Conservation (phyloP, 75 land plant genomes). For the Chamaecyparis obtusa region DNA sequence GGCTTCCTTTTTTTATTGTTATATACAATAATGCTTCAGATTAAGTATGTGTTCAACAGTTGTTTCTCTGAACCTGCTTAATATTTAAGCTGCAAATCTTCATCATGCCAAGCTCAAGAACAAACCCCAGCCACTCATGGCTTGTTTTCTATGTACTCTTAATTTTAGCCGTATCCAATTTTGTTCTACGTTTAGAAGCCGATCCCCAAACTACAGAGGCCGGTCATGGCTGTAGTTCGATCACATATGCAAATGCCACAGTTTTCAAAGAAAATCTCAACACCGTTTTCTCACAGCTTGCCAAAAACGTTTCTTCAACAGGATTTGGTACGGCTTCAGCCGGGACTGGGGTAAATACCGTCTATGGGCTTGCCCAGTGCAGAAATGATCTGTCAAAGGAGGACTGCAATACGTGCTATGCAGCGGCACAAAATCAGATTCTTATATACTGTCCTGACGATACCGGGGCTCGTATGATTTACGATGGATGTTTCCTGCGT, state of each 20-base stretch:
- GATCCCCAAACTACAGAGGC: not conserved
- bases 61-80: too few relatives aligned
- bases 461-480: conserved; percentile 16
- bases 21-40: too few relatives aligned
- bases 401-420: not conserved
- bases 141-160: not conserved
- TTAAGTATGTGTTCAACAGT: too few relatives aligned
- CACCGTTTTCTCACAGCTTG: not conserved
- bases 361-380: not conserved
- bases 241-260: not conserved
- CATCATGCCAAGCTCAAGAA: not conserved
- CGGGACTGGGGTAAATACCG: not conserved
- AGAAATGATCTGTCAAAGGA: not conserved
- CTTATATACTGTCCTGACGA: not conserved
- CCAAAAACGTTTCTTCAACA: not conserved
- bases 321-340: not conserved
- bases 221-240: not conserved
- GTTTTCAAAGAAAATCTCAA: not conserved
- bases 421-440: not conserved
- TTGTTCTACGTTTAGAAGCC: not conserved
- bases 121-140: not conserved
- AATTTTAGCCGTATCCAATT: not conserved
- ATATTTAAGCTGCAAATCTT: too few relatives aligned
- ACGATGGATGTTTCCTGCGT: conserved; percentile 38
- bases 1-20: too few relatives aligned